These are phyloP conservation scores for Leccinum olivaceopallidum DNA, from an alignment of 768 basidiomycete genomes.

Conservation along the genomic window DNA sequence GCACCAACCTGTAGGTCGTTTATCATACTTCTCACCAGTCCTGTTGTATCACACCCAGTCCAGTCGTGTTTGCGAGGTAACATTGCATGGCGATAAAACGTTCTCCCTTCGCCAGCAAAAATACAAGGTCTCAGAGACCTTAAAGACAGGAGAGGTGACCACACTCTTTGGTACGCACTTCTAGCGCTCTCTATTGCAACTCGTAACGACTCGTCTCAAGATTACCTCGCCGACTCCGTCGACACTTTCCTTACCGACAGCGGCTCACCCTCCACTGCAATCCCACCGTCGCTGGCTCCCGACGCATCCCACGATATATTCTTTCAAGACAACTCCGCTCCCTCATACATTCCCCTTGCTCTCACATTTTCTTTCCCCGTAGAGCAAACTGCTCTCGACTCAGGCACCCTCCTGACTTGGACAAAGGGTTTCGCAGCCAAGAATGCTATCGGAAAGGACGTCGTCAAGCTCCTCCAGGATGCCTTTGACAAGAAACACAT, in stretches of 20 bases:
- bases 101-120: slow-evolving; percentile 94
- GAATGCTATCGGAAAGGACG: slow-evolving; percentile 86
- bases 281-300: slow-evolving; percentile 29
- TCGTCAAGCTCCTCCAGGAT: slow-evolving; percentile 87
- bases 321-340: slow-evolving; percentile 29
- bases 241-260: slow-evolving; percentile 84
- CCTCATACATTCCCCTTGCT: slow-evolving; percentile 66
- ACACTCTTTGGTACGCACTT: slow-evolving; percentile 73
- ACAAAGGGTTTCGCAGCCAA: slow-evolving; percentile 95
- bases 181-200: slow-evolving; percentile 1
- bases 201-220: slow-evolving; percentile 42
- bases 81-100: slow-evolving; percentile 84
- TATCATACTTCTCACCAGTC: background rate
- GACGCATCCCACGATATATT: slow-evolving; percentile 14
- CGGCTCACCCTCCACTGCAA: slow-evolving; percentile 27
- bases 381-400: slow-evolving; percentile 90
- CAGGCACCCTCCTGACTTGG: slow-evolving; percentile 91
- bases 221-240: slow-evolving; percentile 97
- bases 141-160: slow-evolving; percentile 91
- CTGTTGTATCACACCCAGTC: slow-evolving; percentile 6
- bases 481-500: slow-evolving; percentile 91
- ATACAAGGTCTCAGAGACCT: slow-evolving; percentile 90
- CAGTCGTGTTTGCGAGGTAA: slow-evolving; percentile 94
- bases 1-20: slow-evolving; percentile 86
- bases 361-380: slow-evolving; percentile 98